These are phyloP conservation scores for Athelia psychrophila DNA, from an alignment of 1,284 basidiomycete species.

Conservation along the genomic window DNA sequence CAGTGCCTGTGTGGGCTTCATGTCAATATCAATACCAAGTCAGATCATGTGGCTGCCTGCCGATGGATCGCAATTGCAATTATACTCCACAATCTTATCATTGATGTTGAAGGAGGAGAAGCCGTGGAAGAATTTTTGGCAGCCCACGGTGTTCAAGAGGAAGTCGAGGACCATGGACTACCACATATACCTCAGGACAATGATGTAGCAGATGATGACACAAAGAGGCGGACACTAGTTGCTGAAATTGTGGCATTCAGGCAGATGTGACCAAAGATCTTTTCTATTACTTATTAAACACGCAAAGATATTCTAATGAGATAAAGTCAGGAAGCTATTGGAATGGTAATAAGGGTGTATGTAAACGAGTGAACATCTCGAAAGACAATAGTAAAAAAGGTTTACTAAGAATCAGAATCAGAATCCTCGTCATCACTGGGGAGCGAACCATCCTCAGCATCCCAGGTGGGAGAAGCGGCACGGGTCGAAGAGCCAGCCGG, in stretches of 20 bases:
- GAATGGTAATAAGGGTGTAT: too few species aligned
- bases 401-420: too few species aligned
- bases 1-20: slow-evolving; percentile 29
- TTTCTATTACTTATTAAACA: too few species aligned
- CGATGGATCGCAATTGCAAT: slow-evolving; percentile 31
- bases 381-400: too few species aligned
- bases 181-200: slow-evolving; percentile 1
- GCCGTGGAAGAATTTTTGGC: slow-evolving; percentile 3
- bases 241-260: slow-evolving; percentile 4
- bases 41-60: slow-evolving; percentile 25
- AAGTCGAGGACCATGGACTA: slow-evolving; percentile 6
- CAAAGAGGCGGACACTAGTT: slow-evolving; percentile 6
- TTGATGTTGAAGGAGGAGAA: slow-evolving; percentile 27
- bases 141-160: slow-evolving; percentile 4
- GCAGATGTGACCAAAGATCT: too few species aligned
- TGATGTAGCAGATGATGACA: slow-evolving; percentile 7
- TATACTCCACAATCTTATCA: slow-evolving; percentile 33
- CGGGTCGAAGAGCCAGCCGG: too few species aligned
- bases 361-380: too few species aligned
- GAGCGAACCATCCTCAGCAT: too few species aligned
- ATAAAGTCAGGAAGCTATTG: too few species aligned
- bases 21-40: slow-evolving; percentile 22
- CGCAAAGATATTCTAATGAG: too few species aligned
- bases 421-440: too few species aligned
- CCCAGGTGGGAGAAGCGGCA: too few species aligned